Evolutionary conservation across 805 yeast genomes (phyloP).

Genomic region (Komagataella ulmi): DNA sequence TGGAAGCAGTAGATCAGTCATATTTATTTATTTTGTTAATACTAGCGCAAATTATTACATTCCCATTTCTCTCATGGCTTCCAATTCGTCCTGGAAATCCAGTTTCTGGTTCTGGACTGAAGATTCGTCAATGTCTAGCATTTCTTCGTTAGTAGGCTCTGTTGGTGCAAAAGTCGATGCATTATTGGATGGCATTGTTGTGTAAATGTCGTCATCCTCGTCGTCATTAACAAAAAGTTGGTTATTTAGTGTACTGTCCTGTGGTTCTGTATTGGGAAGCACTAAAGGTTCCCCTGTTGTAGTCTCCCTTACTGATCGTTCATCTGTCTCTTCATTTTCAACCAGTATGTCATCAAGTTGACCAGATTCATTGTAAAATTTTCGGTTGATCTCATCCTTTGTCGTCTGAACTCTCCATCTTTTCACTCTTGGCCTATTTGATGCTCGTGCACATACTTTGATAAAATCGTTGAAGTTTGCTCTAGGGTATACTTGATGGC

Average conservation of each 20-base stretch:
- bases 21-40: conserved; percentile 2
- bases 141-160: not conserved
- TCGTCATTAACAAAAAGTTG: conserved; percentile 4
- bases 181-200: not conserved
- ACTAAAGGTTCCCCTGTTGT: not conserved
- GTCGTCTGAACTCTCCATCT: conserved; percentile 25
- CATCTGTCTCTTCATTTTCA: not conserved
- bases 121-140: not conserved
- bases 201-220: conserved; percentile 3
- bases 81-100: conserved; percentile 5
- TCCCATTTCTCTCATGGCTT: conserved; percentile 7
- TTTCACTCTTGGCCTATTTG: conserved; percentile 27
- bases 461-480: conserved; percentile 66
- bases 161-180: not conserved
- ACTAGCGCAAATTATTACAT: conserved; percentile 1
- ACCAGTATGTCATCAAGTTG: not conserved
- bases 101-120: not conserved
- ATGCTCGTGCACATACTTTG: conserved; percentile 34
- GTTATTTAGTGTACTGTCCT: not conserved
- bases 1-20: not conserved
- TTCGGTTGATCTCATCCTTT: conserved; percentile 20
- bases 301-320: not conserved
- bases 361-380: not conserved
- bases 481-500: conserved; percentile 64
- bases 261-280: not conserved